phyloP scores from a whole-genome alignment of 306 rosid species.

The Sicyos baderoa region DNA sequence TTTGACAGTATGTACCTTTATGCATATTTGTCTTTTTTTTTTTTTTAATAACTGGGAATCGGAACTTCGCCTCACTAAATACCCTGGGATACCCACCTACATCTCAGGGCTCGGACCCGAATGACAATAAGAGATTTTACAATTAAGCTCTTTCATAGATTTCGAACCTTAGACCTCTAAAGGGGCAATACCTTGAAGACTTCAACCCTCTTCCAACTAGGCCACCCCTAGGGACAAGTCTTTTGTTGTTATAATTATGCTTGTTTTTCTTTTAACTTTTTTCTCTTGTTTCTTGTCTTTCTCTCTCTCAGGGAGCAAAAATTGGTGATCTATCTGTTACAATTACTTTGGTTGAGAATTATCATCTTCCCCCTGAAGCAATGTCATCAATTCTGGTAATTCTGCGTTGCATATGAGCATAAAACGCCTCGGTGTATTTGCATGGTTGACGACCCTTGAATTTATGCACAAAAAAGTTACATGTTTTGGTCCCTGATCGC shows the following conservation, averaged over 20 bases:
- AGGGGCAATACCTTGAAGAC: too few species aligned
- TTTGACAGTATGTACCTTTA: constrained; percentile 44
- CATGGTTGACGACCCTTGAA: background rate
- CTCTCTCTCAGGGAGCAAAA: constrained; percentile 49
- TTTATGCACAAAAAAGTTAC: background rate
- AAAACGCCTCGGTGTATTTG: background rate
- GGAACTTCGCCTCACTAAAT: too few species aligned
- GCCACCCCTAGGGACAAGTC: too few species aligned
- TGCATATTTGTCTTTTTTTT: background rate
- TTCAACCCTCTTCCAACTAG: too few species aligned
- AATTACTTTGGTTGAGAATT: constrained; percentile 54
- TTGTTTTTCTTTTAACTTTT: too few species aligned
- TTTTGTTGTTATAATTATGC: too few species aligned
- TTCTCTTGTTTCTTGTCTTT: background rate
- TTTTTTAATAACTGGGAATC: too few species aligned
- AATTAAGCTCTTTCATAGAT: too few species aligned
- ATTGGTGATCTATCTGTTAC: constrained; percentile 49
- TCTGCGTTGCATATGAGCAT: background rate
- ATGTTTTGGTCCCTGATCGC: background rate
- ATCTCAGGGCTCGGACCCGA: too few species aligned
- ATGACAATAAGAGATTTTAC: too few species aligned
- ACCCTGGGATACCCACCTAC: too few species aligned
- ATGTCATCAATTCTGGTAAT: constrained; percentile 47
- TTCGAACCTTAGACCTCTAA: too few species aligned
- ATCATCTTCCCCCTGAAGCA: constrained; percentile 69